Evolutionary conservation across 1,139 yeast species (phyloP).

Genomic region (Pneumocystis jirovecii): DNA sequence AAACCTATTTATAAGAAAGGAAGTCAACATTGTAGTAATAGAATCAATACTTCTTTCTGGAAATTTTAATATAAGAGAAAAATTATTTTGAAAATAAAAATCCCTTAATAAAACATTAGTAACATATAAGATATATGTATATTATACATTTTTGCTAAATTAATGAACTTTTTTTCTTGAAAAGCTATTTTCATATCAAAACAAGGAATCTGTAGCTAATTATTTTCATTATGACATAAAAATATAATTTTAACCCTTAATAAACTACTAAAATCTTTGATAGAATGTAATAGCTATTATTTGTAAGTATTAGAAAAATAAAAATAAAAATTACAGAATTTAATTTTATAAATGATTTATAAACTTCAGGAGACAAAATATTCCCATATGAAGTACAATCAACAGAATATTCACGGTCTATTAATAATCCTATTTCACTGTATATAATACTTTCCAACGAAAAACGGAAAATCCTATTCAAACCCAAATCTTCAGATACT

Average conservation of each 20-base stretch:
- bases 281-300: not conserved
- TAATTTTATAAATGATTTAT: slow-evolving; percentile 18
- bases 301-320: not conserved
- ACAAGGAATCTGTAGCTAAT: not conserved
- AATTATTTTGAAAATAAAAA: not conserved
- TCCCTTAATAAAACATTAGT: not conserved
- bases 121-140: not conserved
- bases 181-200: not conserved
- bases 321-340: slow-evolving; percentile 15
- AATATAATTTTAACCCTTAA: not conserved
- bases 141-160: not conserved
- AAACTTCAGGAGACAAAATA: slow-evolving; percentile 23
- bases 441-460: slow-evolving; percentile 11
- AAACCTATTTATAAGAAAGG: not conserved
- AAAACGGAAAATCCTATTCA: slow-evolving; percentile 9
- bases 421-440: not conserved
- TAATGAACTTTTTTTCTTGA: not conserved
- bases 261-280: not conserved
- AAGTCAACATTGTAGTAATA: not conserved
- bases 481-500: slow-evolving; percentile 9
- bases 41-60: not conserved
- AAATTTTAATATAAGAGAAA: not conserved
- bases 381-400: not conserved
- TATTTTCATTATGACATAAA: not conserved
- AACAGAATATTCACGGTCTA: not conserved